Conservation (phyloP, 495 filamentous ascomycete species). For the Podospora sp. region DNA sequence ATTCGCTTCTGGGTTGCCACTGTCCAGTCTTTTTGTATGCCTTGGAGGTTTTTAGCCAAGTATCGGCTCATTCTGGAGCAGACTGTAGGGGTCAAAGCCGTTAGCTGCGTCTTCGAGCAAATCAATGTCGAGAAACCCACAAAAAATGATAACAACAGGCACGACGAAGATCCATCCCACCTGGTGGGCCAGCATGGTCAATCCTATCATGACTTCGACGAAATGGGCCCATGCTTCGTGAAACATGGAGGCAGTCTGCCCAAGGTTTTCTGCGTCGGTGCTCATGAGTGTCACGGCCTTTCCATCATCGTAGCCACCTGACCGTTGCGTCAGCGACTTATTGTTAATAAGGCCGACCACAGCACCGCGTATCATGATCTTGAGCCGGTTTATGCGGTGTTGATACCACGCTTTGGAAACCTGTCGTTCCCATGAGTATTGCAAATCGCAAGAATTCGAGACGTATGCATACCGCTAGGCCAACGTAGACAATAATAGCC, state of each 20-base stretch:
- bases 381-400: background rate
- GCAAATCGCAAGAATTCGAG: too few species aligned
- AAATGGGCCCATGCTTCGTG: background rate
- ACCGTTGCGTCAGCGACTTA: background rate
- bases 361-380: background rate
- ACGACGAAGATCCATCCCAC: background rate
- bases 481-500: background rate
- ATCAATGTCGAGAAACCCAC: background rate
- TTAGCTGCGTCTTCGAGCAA: background rate
- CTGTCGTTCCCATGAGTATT: background rate
- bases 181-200: background rate
- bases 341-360: background rate
- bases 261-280: background rate
- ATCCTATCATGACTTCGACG: background rate
- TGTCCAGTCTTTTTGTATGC: conserved; percentile 54
- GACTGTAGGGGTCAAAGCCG: conserved; percentile 26
- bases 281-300: background rate
- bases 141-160: background rate
- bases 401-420: background rate
- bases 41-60: conserved; percentile 50
- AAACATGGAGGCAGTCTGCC: background rate
- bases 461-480: background rate
- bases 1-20: conserved; percentile 57
- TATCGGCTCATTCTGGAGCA: conserved; percentile 47
- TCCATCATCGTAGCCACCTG: background rate